Evolutionary conservation across 2,329 filamentous ascomycete species (phyloP), one percentile per base, ranked within the genome.

Genomic region (Trichoderma sp.): DNA sequence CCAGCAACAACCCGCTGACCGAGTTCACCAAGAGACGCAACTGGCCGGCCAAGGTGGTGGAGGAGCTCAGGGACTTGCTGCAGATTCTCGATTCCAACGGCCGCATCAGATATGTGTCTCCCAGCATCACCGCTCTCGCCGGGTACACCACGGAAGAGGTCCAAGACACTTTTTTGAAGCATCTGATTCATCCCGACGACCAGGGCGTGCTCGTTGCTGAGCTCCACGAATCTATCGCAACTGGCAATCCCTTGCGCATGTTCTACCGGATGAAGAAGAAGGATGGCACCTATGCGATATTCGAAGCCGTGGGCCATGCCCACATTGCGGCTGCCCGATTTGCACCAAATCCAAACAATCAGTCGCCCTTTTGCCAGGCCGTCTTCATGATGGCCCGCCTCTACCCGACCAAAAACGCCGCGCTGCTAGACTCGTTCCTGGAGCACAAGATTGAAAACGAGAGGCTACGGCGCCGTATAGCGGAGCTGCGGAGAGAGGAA

Each of bases 361-460:
- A 91, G 75, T 89, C 91, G 3, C 89, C 91, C 1, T 93, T 93
- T 79, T 98, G 95, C 83, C 91, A 94, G 80, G 95, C 95, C 50
- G 94, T 98, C 79, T 98, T 98, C 83, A 94, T 98, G 88, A 96
- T 97, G 92, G 92, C 94, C 9, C 90, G 95, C 24, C 94, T 94
- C 1, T 98, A 98, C 83, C 95, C 95, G 6, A 97, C 94, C 35
- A 95, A 94, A 85, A 97, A 96, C 81, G 93, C 95, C 1, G 91
- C 90, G 4, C 88, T 98, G 12, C 88, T 98, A 24, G 95, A 98
- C 84, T 97, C 95, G 0, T 98, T 98, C 80, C 88, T 98, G 33
- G 96, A 98, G 83, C 95, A 98, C 86, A 98, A 98, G 84, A 96
- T 98, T 73, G 96, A 98, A 83, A 98, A 98, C 80, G 95, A 98